Base-by-base conservation (phyloP, 2,329 filamentous ascomycete species). In the Pseudocercospora cruenta region DNA sequence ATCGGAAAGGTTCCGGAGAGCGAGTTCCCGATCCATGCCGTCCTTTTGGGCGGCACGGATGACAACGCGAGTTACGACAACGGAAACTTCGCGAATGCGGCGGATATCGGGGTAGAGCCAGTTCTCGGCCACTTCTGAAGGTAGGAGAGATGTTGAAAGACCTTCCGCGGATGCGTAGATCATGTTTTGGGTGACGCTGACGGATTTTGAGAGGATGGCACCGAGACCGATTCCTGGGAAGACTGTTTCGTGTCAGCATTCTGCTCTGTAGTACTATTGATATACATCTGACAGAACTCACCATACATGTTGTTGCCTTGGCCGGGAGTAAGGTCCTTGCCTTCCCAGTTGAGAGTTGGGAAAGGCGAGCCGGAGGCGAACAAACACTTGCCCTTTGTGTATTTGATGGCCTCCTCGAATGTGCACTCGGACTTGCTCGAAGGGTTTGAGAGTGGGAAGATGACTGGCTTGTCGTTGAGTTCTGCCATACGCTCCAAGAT, bases 311-410 rank as follows among this genome's bases (percentile, higher is more conserved):
- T 90, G 86, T 94, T 94, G 71, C 94, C 94, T 76, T 85, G 84
- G 58, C 84, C 83, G 0, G 84, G 83, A 6, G 79, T 80, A 59
- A 84, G 78, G 19, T 79, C 73, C 73, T 81, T 81, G 67, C 83
- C 83, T 33, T 80, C 73, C 68, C 69, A 74, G 31, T 76, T 65
- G 76, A 92, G 86, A 2, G 90, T 85, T 24, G 88, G 86, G 87
- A 98, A 98, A 14, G 95, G 95, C 58, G 93, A 97, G 69, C 95
- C 95, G 5, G 93, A 97, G 59, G 95, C 95, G 77, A 99, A 99
- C 78, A 99, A 88, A 74, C 89, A 93, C 63, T 89, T 92, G 68
- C 67, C 68, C 66, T 98, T 91, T 10, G 94, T 98, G 89, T 94
- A 89, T 75, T 89, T 87, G 75, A 98, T 87, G 16, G 95, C 95